Evolutionary conservation across 495 filamentous ascomycete genomes (phyloP).

Genomic region (Amphirosellinia nigrospora): DNA sequence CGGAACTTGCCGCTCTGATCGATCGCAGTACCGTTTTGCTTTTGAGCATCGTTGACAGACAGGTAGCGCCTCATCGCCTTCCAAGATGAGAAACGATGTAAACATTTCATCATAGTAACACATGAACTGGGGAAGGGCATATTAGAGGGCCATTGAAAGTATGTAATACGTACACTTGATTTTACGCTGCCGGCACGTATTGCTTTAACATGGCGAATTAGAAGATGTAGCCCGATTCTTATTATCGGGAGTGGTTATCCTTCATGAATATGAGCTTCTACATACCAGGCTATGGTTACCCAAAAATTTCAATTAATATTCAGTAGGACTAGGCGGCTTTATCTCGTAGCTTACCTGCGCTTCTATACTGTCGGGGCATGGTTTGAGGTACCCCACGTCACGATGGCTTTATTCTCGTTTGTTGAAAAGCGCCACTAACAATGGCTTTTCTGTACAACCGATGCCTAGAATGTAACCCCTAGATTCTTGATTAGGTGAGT

Average conservation of each 20-base stretch:
- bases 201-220: conserved; percentile 26
- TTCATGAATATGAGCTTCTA: not conserved
- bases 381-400: not conserved
- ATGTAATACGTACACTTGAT: conserved; percentile 39
- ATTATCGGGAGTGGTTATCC: not conserved
- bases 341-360: conserved; percentile 13
- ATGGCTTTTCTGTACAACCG: too few species aligned
- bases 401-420: not conserved
- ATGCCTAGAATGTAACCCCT: not conserved
- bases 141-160: not conserved
- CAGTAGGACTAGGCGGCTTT: not conserved
- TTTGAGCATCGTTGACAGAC: conserved; percentile 37
- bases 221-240: not conserved
- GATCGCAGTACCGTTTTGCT: conserved; percentile 33
- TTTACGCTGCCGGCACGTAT: conserved; percentile 42
- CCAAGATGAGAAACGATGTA: not conserved
- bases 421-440: not conserved
- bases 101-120: too few species aligned
- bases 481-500: not conserved
- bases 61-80: conserved; percentile 41
- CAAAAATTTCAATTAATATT: conserved; percentile 6
- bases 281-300: conserved; percentile 16
- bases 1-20: conserved; percentile 27
- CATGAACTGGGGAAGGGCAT: too few species aligned
- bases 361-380: conserved; percentile 18